These are phyloP conservation scores for Brettanomyces nanus DNA, from an alignment of 805 yeast species.

Conservation along the genomic window DNA sequence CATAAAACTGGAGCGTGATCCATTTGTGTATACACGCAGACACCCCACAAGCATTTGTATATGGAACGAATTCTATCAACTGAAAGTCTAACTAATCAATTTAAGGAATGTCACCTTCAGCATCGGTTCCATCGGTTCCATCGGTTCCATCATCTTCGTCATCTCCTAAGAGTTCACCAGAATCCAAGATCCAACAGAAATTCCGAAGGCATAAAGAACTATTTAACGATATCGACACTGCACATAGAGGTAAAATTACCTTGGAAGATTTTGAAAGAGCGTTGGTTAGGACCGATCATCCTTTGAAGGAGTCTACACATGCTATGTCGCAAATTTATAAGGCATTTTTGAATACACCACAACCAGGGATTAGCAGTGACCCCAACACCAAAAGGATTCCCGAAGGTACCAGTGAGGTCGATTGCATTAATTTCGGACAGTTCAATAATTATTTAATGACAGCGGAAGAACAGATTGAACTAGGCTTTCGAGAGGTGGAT, in stretches of 20 bases:
- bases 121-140: too few relatives aligned
- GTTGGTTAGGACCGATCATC: slow-evolving; percentile 45
- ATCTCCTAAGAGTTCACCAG: too few relatives aligned
- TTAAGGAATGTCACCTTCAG: too few relatives aligned
- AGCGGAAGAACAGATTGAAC: slow-evolving; percentile 64
- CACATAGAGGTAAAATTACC: slow-evolving; percentile 40
- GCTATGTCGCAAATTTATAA: slow-evolving; percentile 51
- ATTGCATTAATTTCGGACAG: slow-evolving; percentile 48
- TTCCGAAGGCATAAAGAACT: slow-evolving; percentile 30
- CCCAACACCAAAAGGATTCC: slow-evolving; percentile 5
- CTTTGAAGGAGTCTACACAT: slow-evolving; percentile 50
- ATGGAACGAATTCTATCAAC: too few relatives aligned
- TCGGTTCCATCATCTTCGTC: too few relatives aligned
- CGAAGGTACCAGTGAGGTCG: slow-evolving; percentile 35
- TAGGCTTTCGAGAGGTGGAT: slow-evolving; percentile 64
- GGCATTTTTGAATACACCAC: slow-evolving; percentile 30
- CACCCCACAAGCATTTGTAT: too few relatives aligned
- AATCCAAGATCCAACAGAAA: slow-evolving; percentile 8
- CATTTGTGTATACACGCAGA: too few relatives aligned
- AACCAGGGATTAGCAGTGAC: slow-evolving; percentile 3
- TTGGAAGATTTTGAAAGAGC: slow-evolving; percentile 41
- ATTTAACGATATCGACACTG: slow-evolving; percentile 36
- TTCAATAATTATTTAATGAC: slow-evolving; percentile 54
- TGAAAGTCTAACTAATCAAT: too few relatives aligned
- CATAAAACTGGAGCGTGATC: too few relatives aligned